These are phyloP conservation scores for Pleurotus sapidus DNA, from an alignment of 768 basidiomycete species.

Conservation along the genomic window DNA sequence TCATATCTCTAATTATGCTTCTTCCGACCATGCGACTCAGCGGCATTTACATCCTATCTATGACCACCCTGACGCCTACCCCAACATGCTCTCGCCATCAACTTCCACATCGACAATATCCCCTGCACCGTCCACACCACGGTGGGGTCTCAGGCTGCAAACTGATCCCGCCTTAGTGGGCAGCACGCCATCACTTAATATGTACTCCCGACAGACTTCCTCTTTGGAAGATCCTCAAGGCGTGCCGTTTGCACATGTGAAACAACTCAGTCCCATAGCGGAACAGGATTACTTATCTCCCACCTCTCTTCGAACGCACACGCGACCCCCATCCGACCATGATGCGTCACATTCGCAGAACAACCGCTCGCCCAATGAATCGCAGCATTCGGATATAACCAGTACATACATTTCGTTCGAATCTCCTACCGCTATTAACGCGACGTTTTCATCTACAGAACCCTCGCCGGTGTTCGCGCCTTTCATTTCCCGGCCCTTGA, in stretches of 20 bases:
- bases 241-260: slow-evolving; percentile 33
- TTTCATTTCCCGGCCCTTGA: slow-evolving; percentile 64
- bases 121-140: slow-evolving; percentile 15
- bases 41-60: not conserved
- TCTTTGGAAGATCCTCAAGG: slow-evolving; percentile 31
- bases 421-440: slow-evolving; percentile 1
- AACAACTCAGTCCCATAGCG: slow-evolving; percentile 63
- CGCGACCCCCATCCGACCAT: slow-evolving; percentile 20
- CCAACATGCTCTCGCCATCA: slow-evolving; percentile 20
- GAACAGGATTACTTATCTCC: slow-evolving; percentile 66
- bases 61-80: slow-evolving; percentile 1
- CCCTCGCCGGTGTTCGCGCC: slow-evolving; percentile 46
- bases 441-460: slow-evolving; percentile 23
- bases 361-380: slow-evolving; percentile 31
- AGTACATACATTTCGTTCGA: slow-evolving; percentile 28
- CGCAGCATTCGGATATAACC: slow-evolving; percentile 35
- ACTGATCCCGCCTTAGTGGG: slow-evolving; percentile 24
- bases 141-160: slow-evolving; percentile 28
- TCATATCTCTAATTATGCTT: not conserved
- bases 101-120: slow-evolving; percentile 16
- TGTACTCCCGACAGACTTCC: slow-evolving; percentile 26
- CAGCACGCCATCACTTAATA: slow-evolving; percentile 41
- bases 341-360: slow-evolving; percentile 15
- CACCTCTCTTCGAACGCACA: slow-evolving; percentile 29
- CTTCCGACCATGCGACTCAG: not conserved